Evolutionary conservation across 768 basidiomycete genomes (phyloP).

Genomic region (Lyophyllum semitale): DNA sequence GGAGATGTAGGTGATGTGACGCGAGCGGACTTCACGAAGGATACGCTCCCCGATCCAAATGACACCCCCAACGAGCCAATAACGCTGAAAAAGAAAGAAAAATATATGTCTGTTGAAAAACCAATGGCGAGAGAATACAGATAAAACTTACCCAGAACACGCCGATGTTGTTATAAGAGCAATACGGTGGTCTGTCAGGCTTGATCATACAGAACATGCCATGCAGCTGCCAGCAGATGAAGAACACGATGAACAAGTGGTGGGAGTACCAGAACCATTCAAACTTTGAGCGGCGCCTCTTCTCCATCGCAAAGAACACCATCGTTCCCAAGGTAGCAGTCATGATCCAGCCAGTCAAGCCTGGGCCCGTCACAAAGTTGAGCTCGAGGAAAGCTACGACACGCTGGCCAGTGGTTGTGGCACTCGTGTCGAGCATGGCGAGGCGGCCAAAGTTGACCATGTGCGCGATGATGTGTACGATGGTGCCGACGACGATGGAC

Average conservation of each 20-base stretch:
- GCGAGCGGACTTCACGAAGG: conserved; percentile 87
- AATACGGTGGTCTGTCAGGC: conserved; percentile 87
- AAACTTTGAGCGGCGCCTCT: conserved; percentile 73
- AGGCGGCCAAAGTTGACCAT: conserved; percentile 83
- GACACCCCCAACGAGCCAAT: conserved; percentile 86
- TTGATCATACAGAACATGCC: conserved; percentile 98
- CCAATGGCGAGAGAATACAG: background rate
- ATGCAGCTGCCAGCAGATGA: conserved; percentile 92
- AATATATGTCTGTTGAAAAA: too few species aligned
- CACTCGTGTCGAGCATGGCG: conserved; percentile 54
- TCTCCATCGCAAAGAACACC: conserved; percentile 86
- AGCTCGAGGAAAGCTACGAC: conserved; percentile 71
- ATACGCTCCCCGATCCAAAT: conserved; percentile 89
- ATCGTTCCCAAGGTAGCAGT: conserved; percentile 70
- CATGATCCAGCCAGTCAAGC: conserved; percentile 89
- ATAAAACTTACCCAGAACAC: conserved; percentile 87
- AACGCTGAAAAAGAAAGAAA: too few species aligned
- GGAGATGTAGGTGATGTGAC: conserved; percentile 89
- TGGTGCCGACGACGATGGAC: conserved; percentile 79
- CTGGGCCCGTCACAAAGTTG: conserved; percentile 85
- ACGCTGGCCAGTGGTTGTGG: conserved; percentile 53
- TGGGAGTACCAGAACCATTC: conserved; percentile 90
- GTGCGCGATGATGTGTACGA: conserved; percentile 81
- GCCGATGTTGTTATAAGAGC: conserved; percentile 82
- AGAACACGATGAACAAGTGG: conserved; percentile 91